Percentiles rank a stretch among this genome's conserved stretches.
These are phyloP conservation scores for Curvularia sp. DNA, from an alignment of 2,329 filamentous ascomycete species.

Conservation along the genomic window DNA sequence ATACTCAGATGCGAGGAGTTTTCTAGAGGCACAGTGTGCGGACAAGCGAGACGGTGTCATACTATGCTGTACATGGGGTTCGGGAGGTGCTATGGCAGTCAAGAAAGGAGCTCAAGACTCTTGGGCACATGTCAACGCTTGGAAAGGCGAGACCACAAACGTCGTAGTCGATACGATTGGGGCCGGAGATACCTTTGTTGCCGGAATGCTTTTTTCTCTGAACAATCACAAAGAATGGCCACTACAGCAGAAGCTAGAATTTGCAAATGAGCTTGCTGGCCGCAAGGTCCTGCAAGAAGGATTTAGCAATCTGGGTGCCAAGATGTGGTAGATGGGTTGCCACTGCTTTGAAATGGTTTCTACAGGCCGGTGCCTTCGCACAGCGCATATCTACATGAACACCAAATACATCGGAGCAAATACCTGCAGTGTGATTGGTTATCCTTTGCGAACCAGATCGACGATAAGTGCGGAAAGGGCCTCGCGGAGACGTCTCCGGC, in stretches of 20 bases:
- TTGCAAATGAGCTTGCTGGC: constrained; percentile 72
- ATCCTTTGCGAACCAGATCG: constrained; percentile 5
- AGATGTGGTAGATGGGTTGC: constrained; percentile 9
- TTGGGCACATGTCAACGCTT: constrained; percentile 19
- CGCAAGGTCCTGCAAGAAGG: constrained; percentile 72
- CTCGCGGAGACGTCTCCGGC: constrained; percentile 18
- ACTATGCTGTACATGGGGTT: constrained; percentile 67
- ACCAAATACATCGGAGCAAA: neutral
- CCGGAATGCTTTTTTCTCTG: constrained; percentile 71
- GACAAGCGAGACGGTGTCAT: constrained; percentile 52
- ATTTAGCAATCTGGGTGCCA: constrained; percentile 53
- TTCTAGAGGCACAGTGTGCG: constrained; percentile 44
- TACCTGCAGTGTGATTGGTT: neutral
- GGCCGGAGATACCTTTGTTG: constrained; percentile 78
- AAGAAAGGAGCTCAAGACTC: constrained; percentile 32
- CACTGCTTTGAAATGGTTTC: neutral
- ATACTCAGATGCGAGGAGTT: constrained; percentile 14
- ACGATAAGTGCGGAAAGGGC: neutral
- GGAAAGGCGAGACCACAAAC: constrained; percentile 7
- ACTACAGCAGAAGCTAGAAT: constrained; percentile 58
- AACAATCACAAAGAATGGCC: constrained; percentile 61
- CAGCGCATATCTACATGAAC: neutral
- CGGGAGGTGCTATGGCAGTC: constrained; percentile 59
- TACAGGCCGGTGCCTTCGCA: neutral
- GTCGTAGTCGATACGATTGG: constrained; percentile 66